phyloP scores from a whole-genome alignment of 2,329 filamentous ascomycete genomes.

The Eutypella sp. region DNA sequence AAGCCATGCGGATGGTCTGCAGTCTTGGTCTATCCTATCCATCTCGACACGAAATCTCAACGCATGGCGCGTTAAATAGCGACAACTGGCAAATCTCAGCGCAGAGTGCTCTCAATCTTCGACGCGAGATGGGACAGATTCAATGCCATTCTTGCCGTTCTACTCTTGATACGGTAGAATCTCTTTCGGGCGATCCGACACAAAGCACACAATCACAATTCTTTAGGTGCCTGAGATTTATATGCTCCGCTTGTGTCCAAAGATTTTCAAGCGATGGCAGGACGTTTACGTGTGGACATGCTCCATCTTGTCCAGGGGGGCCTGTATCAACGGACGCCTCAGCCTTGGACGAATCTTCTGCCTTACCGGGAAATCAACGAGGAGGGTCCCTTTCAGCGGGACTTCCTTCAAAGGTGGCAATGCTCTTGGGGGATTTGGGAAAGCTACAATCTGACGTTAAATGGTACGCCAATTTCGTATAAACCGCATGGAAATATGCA shows the following conservation, averaged over 20 bases:
- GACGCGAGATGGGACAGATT: constrained; percentile 20
- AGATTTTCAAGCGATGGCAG: too few species aligned
- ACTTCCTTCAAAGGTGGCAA: constrained; percentile 29
- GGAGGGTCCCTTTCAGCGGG: not conserved
- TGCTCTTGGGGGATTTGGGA: constrained; percentile 28
- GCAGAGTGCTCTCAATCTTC: constrained; percentile 30
- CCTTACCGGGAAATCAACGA: not conserved
- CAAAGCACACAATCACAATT: constrained; percentile 17
- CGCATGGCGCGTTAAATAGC: not conserved
- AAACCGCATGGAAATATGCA: not conserved
- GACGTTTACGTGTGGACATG: constrained; percentile 19
- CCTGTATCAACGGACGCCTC: constrained; percentile 17
- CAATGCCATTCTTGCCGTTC: constrained; percentile 26
- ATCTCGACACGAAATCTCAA: constrained; percentile 22
- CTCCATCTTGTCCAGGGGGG: constrained; percentile 15
- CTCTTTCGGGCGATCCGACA: constrained; percentile 11
- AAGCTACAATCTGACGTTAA: constrained; percentile 23
- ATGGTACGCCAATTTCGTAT: constrained; percentile 23
- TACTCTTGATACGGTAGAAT: constrained; percentile 16
- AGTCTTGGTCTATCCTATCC: constrained; percentile 40
- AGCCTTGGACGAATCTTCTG: constrained; percentile 18
- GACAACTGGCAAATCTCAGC: constrained; percentile 20
- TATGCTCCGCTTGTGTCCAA: constrained; percentile 26
- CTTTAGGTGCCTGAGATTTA: constrained; percentile 27
- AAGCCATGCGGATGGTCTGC: constrained; percentile 40